phyloP scores from a whole-genome alignment of 768 basidiomycete genomes.

The Coprinopsis cinerea region DNA sequence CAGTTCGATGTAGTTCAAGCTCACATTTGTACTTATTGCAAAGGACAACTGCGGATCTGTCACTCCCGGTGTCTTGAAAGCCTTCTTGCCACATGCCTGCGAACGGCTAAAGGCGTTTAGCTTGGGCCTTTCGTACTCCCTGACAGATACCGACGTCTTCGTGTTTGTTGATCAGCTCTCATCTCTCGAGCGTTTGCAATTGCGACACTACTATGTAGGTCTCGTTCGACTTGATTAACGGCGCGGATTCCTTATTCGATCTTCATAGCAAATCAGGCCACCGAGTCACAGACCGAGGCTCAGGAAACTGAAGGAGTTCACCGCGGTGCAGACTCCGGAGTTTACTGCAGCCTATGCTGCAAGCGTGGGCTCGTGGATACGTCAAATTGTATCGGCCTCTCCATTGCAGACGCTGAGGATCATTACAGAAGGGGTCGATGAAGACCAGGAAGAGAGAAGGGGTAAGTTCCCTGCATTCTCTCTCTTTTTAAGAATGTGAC shows the following conservation, averaged over 20 bases:
- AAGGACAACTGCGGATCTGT: slow-evolving; percentile 60
- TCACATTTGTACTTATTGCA: background rate
- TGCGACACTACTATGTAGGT: slow-evolving; percentile 49
- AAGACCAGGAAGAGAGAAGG: slow-evolving; percentile 2
- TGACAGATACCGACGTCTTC: slow-evolving; percentile 49
- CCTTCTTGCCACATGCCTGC: slow-evolving; percentile 34
- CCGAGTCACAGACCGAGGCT: slow-evolving; percentile 20
- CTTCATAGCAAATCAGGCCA: slow-evolving; percentile 36
- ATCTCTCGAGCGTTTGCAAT: slow-evolving; percentile 30
- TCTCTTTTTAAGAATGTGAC: no score
- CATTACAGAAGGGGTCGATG: slow-evolving; percentile 21
- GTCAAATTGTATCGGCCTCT: slow-evolving; percentile 27
- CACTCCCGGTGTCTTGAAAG: slow-evolving; percentile 51
- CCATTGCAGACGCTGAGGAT: slow-evolving; percentile 29
- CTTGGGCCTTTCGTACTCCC: slow-evolving; percentile 54
- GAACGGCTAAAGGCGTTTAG: slow-evolving; percentile 31
- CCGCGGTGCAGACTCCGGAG: slow-evolving; percentile 15
- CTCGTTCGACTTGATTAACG: background rate
- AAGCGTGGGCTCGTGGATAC: slow-evolving; percentile 37
- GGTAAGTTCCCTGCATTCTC: slow-evolving; percentile 1
- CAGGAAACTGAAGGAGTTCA: slow-evolving; percentile 20
- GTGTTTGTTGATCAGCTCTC: slow-evolving; percentile 36
- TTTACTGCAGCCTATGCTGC: slow-evolving; percentile 17
- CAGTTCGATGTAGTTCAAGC: background rate
- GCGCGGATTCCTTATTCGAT: background rate